Base-by-base conservation (phyloP, 306 rosid genomes). In the Canavalia ensiformis region DNA sequence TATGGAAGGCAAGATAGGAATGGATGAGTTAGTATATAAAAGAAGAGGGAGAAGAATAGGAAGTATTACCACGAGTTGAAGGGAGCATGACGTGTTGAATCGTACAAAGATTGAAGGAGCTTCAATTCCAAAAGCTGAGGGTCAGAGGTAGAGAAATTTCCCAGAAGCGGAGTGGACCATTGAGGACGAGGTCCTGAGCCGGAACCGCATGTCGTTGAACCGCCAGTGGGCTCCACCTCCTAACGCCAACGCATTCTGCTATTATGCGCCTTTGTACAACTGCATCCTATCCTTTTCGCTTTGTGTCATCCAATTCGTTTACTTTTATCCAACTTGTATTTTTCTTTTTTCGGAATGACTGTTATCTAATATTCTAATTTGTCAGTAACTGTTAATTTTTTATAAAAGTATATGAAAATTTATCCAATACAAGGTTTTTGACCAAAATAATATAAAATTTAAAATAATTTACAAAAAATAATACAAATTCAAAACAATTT, bases 161-260 rank as follows among this genome's bases (percentile, higher is more conserved):
- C 33, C 69, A 79, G 87, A 84, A 84, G 87, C 57, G 81, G 37
- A 42, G 78, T 79, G 63, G 84, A 74, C 84, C 87, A 68, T 73
- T 65, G 74, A 79, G 77, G 84, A 79, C 84, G 81, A 74, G 74
- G 84, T 74, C 84, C 45, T 73, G 76, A 51, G 68, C 84, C 87
- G 73, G 87, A 72, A 73, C 57, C 66, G 71, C 75, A 71, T 71
- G 71, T 62, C 30, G 87, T 44, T 78, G 83, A 83, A 78, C 80
- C 87, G 81, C 60, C 68, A 59, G 83, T 73, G 87, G 87, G 87
- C 50, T 49, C 87, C 87, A 84, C 83, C 72, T 57, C 57, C 73
- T 71, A 83, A 77, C 62, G 70, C 83, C 86, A 83, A 72, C 83
- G 62, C 86, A 76, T 82, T 68, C 75, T 1, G 56, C 68, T 74